Evolutionary conservation across 352 stramenopile genomes (phyloP), one percentile per base, ranked within the genome.

Genomic region (Globisporangium orthogonon): DNA sequence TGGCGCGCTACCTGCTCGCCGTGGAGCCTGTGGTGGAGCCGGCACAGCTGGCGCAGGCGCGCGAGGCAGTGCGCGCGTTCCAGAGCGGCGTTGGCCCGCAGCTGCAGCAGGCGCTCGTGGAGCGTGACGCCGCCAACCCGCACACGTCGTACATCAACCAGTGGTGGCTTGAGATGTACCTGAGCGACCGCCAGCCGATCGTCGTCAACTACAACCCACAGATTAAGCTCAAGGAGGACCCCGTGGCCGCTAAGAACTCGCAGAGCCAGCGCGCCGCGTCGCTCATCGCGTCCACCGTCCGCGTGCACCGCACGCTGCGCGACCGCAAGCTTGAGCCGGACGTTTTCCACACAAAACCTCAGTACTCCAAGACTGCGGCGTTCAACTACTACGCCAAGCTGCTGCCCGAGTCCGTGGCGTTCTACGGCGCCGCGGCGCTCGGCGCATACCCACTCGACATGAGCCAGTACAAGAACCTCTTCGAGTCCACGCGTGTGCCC

Each of bases 141-240:
- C 76, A 96, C 71, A 95, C 89, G 69, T 94, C 80, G 60, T 97
- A 96, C 68, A 96, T 96, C 65, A 95, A 95, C 73, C 75, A 94
- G 60, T 95, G 87, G 85, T 97, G 89, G 89, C 85, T 93, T 33
- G 88, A 97, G 55, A 96, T 96, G 89, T 97, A 97, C 71, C 61
- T 97, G 44, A 76, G 53, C 18, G 86, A 96, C 66, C 87, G 89
- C 23, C 78, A 91, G 63, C 76, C 89, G 49, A 65, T 97, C 45
- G 79, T 85, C 33, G 77, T 96, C 66, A 97, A 97, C 74, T 95
- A 94, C 71, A 97, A 96, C 70, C 88, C 88, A 58, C 86, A 96
- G 70, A 80, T 95, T 59, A 91, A 91, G 70, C 81, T 95, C 61
- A 93, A 92, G 62, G 79, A 83, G 57, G 83, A 96, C 66, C 80